A percentile compares a stretch with the other conserved stretches of the same genome.
phyloP scores from a whole-genome alignment of 208 protist species.

The Trypanosoma mega region DNA sequence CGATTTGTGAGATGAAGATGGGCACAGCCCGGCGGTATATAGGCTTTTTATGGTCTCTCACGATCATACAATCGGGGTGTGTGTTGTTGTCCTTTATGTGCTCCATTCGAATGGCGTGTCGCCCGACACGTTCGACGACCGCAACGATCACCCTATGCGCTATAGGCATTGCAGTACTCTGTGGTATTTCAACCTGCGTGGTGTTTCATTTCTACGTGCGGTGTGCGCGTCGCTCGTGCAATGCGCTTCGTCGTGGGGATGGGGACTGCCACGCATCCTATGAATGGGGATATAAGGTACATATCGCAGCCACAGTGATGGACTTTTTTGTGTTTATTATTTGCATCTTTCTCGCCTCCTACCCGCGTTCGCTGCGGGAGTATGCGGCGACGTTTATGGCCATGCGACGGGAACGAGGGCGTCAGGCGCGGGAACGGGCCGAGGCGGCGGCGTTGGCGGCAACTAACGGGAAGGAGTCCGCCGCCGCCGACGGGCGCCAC shows the following conservation, averaged over 20 bases:
- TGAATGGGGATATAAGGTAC: slow-evolving; percentile 57
- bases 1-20: slow-evolving; percentile 37
- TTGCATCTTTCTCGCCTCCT: slow-evolving; percentile 58
- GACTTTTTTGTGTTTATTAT: slow-evolving; percentile 41
- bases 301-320: slow-evolving; percentile 48
- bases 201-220: slow-evolving; percentile 54
- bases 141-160: slow-evolving; percentile 32
- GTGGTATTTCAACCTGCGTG: slow-evolving; percentile 42
- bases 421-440: slow-evolving; percentile 1
- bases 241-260: slow-evolving; percentile 15
- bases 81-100: slow-evolving; percentile 32
- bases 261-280: slow-evolving; percentile 31
- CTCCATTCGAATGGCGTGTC: slow-evolving; percentile 28
- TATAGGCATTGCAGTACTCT: slow-evolving; percentile 27
- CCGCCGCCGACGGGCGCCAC: too few relatives aligned
- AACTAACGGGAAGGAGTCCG: too few relatives aligned
- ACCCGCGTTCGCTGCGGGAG: slow-evolving; percentile 40
- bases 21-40: slow-evolving; percentile 36
- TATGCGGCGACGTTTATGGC: slow-evolving; percentile 28
- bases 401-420: slow-evolving; percentile 19
- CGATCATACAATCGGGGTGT: slow-evolving; percentile 41
- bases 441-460: too few relatives aligned
- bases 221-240: slow-evolving; percentile 47
- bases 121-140: slow-evolving; percentile 52
- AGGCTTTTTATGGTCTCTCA: slow-evolving; percentile 47